Base-by-base conservation (phyloP, 768 basidiomycete genomes). In the Pulveroboletus sp. region DNA sequence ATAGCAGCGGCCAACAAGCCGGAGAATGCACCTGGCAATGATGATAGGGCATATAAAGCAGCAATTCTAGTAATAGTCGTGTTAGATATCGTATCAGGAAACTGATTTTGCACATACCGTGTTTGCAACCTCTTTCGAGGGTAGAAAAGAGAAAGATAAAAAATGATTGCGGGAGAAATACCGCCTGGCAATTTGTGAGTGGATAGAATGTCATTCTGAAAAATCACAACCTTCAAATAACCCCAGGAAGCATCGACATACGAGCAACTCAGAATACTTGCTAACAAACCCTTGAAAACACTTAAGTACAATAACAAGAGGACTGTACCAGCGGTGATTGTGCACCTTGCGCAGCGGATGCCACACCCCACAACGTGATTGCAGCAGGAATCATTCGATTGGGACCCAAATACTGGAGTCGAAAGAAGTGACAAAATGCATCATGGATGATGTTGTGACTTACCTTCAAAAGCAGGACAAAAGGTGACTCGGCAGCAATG, bases 341-440 rank as follows among this genome's bases (percentile, higher is more conserved):
- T 10, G 54, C 27, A 76, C 82, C 83, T 74, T 87, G 84, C 38
- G 80, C 68, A 9, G 81, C 73, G 10, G 77, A 74, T 13, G 82
- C 75, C n/a, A 85, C 40, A n/a, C 86, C 86, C 85, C 86, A 89
- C 1, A 79, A 56, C 0, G 77, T 74, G 41, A 86, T 65, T 76
- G 86, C 79, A 1, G 77, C 64, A 0, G 86, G 85, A 61, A 85
- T 73, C 40, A 79, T 65, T 49, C 79, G 73, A n/a, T 82, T 76
- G 2, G 85, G 80, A 3, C 82, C 78, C 38, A 75, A 52, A 49
- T 50, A 49, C 65, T 76, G 61, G 46, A 37, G 30, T 4, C n/a
- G 24, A 32, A 5, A 40, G 6, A 10, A 45, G 22, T 22, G 7
- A 24, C 16, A 20, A 47, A 4, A 31, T 11, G 9, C 16, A n/a